These are phyloP conservation scores for Pseudozyma tsukubaensis DNA, from an alignment of 1,284 basidiomycete genomes.

Conservation along the genomic window DNA sequence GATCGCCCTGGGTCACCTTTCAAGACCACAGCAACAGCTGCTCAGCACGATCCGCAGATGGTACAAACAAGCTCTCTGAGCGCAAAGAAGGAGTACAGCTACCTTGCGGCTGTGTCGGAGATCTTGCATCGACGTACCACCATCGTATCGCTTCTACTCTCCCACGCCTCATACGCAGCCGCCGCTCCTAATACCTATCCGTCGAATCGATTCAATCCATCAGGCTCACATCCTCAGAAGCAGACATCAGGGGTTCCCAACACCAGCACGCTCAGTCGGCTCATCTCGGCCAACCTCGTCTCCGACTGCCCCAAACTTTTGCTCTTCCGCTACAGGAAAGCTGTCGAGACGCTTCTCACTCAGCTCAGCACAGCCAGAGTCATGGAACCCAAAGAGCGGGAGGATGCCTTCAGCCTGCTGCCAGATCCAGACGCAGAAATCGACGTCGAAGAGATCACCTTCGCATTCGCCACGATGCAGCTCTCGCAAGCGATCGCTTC, in stretches of 20 bases:
- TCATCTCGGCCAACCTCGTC: conserved; percentile 37
- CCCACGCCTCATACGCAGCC: conserved; percentile 18
- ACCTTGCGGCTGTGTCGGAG: conserved; percentile 39
- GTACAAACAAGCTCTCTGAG: not conserved
- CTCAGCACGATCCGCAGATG: not conserved
- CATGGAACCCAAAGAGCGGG: conserved; percentile 33
- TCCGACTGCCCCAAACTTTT: conserved; percentile 22
- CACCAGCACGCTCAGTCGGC: conserved; percentile 36
- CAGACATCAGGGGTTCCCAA: not conserved
- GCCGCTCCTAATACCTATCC: conserved; percentile 27
- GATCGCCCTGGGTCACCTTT: conserved; percentile 6
- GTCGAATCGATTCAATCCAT: conserved; percentile 33
- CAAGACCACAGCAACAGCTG: not conserved
- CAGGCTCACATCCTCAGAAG: conserved; percentile 20
- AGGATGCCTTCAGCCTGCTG: conserved; percentile 27
- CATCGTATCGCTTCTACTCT: conserved; percentile 40
- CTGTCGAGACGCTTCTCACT: conserved; percentile 33
- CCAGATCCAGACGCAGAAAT: conserved; percentile 7
- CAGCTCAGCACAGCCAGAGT: conserved; percentile 30
- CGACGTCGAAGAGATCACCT: conserved; percentile 26
- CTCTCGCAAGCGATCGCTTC: conserved; percentile 41
- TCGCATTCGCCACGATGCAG: conserved; percentile 37
- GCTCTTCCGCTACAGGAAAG: conserved; percentile 30
- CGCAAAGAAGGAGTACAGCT: conserved; percentile 16
- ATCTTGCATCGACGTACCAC: conserved; percentile 36